Conservation (phyloP, 148 eudicot species). For the Cornus suecica region DNA sequence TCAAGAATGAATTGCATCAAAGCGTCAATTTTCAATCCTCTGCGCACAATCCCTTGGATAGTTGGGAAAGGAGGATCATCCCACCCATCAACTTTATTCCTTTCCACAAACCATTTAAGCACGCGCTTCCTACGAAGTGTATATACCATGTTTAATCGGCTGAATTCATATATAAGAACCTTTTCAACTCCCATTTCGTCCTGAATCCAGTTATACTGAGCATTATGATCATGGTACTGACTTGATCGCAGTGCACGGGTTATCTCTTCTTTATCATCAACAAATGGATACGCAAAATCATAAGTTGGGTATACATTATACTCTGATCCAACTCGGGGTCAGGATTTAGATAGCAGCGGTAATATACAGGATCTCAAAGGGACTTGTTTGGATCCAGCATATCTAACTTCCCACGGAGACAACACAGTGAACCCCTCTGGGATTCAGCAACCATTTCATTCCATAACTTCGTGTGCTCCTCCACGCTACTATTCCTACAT, state of each 20-base stretch:
- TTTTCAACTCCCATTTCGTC: slow-evolving; percentile 80
- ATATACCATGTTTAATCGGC: slow-evolving; percentile 91
- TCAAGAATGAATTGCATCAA: slow-evolving; percentile 91
- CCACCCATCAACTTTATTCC: slow-evolving; percentile 96
- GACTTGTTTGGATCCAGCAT: slow-evolving; percentile 98
- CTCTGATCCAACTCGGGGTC: slow-evolving; percentile 63
- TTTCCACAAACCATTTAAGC: slow-evolving; percentile 95
- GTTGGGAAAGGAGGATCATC: slow-evolving; percentile 99
- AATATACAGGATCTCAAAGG: slow-evolving; percentile 85
- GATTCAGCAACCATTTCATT: slow-evolving; percentile 92
- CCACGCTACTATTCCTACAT: slow-evolving; percentile 53
- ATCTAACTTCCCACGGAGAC: slow-evolving; percentile 88
- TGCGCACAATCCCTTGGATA: slow-evolving; percentile 93
- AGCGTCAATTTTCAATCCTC: slow-evolving; percentile 91
- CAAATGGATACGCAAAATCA: slow-evolving; percentile 98
- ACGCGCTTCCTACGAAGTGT: slow-evolving; percentile 97
- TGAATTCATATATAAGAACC: slow-evolving; percentile 90
- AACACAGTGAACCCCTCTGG: slow-evolving; percentile 79
- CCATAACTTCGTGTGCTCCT: slow-evolving; percentile 75
- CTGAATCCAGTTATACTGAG: slow-evolving; percentile 87
- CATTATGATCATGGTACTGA: slow-evolving; percentile 98
- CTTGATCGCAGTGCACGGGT: slow-evolving; percentile 96
- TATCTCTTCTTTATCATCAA: slow-evolving; percentile 83
- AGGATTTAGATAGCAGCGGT: slow-evolving; percentile 81
- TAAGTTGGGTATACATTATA: slow-evolving; percentile 96